A percentile compares a stretch with the other conserved stretches of the same genome.
Evolutionary conservation across 495 filamentous ascomycete genomes (phyloP).

Genomic region (Oleoguttula mirabilis): DNA sequence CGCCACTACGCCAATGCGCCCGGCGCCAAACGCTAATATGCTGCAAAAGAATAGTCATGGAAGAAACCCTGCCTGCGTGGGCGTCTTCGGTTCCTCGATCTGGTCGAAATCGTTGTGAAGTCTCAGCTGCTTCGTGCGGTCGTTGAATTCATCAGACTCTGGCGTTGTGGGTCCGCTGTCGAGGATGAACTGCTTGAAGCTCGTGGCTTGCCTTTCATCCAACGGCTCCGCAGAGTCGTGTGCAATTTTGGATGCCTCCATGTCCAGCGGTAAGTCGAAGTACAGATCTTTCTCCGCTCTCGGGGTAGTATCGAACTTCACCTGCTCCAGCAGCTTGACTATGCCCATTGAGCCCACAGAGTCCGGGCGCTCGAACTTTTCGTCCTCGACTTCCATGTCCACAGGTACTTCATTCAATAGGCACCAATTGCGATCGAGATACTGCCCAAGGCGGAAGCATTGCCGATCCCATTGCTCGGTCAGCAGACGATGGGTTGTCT

Average conservation of each 20-base stretch:
- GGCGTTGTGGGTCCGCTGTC: slow-evolving; percentile 7
- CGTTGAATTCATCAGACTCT: slow-evolving; percentile 9
- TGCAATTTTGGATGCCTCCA: not conserved
- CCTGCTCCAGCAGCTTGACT: slow-evolving; percentile 27
- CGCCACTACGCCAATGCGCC: no score
- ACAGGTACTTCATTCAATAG: slow-evolving; percentile 36
- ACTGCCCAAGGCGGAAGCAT: slow-evolving; percentile 42
- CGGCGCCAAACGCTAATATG: no score
- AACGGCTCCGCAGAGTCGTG: not conserved
- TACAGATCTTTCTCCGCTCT: slow-evolving; percentile 26
- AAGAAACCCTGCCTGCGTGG: no score
- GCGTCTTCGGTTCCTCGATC: no score
- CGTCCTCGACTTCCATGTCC: slow-evolving; percentile 25
- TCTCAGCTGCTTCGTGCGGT: no score
- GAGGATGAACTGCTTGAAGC: slow-evolving; percentile 17
- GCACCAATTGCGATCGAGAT: slow-evolving; percentile 51
- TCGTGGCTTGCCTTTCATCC: slow-evolving; percentile 6
- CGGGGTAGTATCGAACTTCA: slow-evolving; percentile 29
- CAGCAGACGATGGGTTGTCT: slow-evolving; percentile 38
- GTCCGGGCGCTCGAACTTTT: slow-evolving; percentile 28
- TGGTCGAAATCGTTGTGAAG: no score
- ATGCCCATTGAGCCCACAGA: slow-evolving; percentile 23
- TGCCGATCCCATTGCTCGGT: slow-evolving; percentile 53
- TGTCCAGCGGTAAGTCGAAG: slow-evolving; percentile 16
- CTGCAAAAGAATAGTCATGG: no score